phyloP scores from a whole-genome alignment of 306 rosid species.

The Cercis canadensis region DNA sequence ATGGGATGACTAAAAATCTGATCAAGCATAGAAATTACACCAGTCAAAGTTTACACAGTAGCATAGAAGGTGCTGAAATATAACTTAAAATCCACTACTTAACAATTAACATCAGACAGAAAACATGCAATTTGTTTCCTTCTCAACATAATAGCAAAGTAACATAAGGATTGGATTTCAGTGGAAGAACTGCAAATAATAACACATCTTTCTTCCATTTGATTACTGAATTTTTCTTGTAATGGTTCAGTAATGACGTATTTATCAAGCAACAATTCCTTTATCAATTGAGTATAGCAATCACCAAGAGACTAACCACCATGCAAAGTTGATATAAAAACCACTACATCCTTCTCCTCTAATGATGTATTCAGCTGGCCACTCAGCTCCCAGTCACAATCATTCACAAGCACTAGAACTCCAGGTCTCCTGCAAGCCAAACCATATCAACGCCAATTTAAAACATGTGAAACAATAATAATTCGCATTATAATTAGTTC shows the following conservation, averaged over 20 bases:
- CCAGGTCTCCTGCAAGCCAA: constrained; percentile 88
- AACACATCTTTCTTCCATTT: neutral
- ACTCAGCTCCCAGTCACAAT: constrained; percentile 96
- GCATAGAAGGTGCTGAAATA: too few relatives aligned
- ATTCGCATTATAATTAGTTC: too few relatives aligned
- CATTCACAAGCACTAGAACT: constrained; percentile 91
- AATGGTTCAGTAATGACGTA: neutral
- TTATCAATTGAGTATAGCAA: constrained; percentile 7
- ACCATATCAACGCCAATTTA: neutral
- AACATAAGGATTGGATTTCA: too few relatives aligned
- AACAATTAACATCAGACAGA: too few relatives aligned
- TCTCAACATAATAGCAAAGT: too few relatives aligned
- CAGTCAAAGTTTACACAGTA: too few relatives aligned
- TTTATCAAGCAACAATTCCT: constrained; percentile 7
- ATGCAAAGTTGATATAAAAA: constrained; percentile 91
- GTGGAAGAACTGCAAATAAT: too few relatives aligned
- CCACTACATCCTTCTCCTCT: constrained; percentile 90
- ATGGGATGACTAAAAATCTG: too few relatives aligned
- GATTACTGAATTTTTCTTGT: constrained; percentile 2
- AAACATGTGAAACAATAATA: too few relatives aligned
- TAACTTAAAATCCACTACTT: too few relatives aligned
- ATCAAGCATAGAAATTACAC: too few relatives aligned
- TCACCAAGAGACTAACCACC: constrained; percentile 64
- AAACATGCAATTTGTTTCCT: too few relatives aligned
- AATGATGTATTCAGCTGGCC: constrained; percentile 79